A percentile compares a stretch with the other conserved stretches of the same genome.
These are phyloP conservation scores for Aspergillus homomorphus DNA, from an alignment of 495 filamentous ascomycete species.

Conservation along the genomic window DNA sequence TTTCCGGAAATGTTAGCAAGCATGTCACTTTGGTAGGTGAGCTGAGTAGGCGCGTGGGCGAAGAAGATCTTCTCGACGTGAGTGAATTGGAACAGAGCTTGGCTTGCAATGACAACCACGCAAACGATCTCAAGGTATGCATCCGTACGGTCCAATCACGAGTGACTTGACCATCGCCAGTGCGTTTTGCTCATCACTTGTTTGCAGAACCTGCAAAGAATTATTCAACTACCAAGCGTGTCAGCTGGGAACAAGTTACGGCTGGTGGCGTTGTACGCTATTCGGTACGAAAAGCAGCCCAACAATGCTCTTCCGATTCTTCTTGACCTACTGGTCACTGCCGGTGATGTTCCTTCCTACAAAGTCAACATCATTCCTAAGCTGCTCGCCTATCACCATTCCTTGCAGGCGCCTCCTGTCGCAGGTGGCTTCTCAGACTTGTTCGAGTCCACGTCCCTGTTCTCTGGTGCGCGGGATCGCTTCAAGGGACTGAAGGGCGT, in stretches of 20 bases:
- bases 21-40: slow-evolving; percentile 95
- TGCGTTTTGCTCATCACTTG: not conserved
- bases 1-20: slow-evolving; percentile 97
- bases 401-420: slow-evolving; percentile 67
- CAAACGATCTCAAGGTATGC: slow-evolving; percentile 75
- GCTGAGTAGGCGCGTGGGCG: slow-evolving; percentile 79
- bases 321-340: slow-evolving; percentile 77
- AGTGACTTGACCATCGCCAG: not conserved
- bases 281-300: slow-evolving; percentile 85
- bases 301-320: slow-evolving; percentile 76
- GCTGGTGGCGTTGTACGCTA: slow-evolving; percentile 84
- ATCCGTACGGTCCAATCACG: not conserved
- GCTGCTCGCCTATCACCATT: slow-evolving; percentile 77
- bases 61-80: slow-evolving; percentile 82
- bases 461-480: slow-evolving; percentile 81
- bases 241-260: slow-evolving; percentile 77
- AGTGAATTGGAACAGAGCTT: slow-evolving; percentile 96
- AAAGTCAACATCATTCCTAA: slow-evolving; percentile 71
- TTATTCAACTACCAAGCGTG: slow-evolving; percentile 74
- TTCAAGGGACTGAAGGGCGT: slow-evolving; percentile 96
- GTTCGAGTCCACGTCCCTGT: slow-evolving; percentile 88
- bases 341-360: slow-evolving; percentile 68
- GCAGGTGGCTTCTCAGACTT: slow-evolving; percentile 79
- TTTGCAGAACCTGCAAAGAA: slow-evolving; percentile 70
- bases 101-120: slow-evolving; percentile 94